Conservation (phyloP, 192 early-diverging fungal genomes). For the Geranomyces variabilis region DNA sequence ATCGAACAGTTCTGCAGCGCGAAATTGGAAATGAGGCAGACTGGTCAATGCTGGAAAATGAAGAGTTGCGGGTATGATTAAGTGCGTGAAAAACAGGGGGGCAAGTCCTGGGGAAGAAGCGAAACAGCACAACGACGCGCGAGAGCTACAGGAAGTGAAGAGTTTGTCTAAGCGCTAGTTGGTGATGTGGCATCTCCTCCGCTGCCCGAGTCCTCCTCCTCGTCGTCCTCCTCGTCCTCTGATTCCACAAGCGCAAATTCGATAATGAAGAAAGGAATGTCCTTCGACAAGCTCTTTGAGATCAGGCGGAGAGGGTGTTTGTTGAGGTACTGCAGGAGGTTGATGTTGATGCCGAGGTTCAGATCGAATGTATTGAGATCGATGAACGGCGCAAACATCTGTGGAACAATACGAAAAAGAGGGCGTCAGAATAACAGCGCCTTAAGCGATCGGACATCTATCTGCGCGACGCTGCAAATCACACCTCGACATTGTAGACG, state of each 20-base stretch:
- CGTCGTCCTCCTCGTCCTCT: conserved; percentile 2
- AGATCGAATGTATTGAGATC: conserved; percentile 56
- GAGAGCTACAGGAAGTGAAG: no score
- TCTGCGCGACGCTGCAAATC: conserved; percentile 36
- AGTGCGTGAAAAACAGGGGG: no score
- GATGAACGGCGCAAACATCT: conserved; percentile 70
- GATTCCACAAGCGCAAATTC: conserved; percentile 53
- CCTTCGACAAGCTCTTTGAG: conserved; percentile 64
- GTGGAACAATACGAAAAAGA: background rate
- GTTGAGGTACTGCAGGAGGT: conserved; percentile 48
- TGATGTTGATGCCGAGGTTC: conserved; percentile 55
- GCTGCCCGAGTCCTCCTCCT: background rate
- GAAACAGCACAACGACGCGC: no score
- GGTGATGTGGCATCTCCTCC: no score
- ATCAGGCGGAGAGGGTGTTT: conserved; percentile 74
- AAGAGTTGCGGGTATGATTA: no score
- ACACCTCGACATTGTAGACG: conserved; percentile 76
- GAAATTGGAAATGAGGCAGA: no score
- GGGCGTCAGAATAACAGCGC: background rate
- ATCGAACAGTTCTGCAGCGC: no score
- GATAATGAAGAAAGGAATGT: conserved; percentile 68
- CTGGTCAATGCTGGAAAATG: no score
- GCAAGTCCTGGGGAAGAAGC: no score
- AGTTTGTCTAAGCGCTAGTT: no score
- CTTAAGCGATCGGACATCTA: no score